Evolutionary conservation across 1,284 basidiomycete species (phyloP), one percentile per base, ranked within the genome.

Genomic region (Veloporphyrellus conicus): DNA sequence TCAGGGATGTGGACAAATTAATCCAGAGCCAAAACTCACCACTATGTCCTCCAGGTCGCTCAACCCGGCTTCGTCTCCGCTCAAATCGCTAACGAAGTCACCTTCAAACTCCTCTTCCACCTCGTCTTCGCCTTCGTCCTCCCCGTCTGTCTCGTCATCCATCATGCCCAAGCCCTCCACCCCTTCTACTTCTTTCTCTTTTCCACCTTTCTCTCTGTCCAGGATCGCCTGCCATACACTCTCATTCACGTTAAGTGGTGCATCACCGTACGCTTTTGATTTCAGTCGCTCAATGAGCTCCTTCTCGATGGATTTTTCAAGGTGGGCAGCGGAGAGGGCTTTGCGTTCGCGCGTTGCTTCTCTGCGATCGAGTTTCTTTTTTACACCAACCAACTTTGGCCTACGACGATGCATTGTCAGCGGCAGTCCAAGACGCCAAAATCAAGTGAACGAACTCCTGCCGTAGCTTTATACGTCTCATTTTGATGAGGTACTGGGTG

Each of bases 401-500:
- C 93, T 95, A 54, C 11, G 37, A 48, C 34, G 38, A 35, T 2
- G 4, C 16, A 22, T 10, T 18, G 32, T 55, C 43, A 39, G 44
- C 33, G 23, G 14, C 33, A 33, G 19, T 23, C 32, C 38, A 42
- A 38, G 28, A 16, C 36, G 40, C 47, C 23, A 51, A 53, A 40
- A 40, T 25, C 23, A 8, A 25, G 23, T 22, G 46, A 23, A 78
- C 90, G 60, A 53, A 94, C 93, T 93, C 87, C 69, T 95, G 85
- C 47, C 90, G 85, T 52, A 95, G 76, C 61, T 87, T 88, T 59
- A 97, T 72, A 35, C 91, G 82, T 50, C 96, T 79, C 90, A 99
- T 93, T 75, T 97, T 96, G 71, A 99, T 98, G 54, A 99, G 80
- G 65, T 98, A 99, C 69, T 99, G 96, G 0, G 95, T 99, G 60